These are phyloP conservation scores for Silene uniflora DNA, from an alignment of 148 eudicot species.

Conservation along the genomic window DNA sequence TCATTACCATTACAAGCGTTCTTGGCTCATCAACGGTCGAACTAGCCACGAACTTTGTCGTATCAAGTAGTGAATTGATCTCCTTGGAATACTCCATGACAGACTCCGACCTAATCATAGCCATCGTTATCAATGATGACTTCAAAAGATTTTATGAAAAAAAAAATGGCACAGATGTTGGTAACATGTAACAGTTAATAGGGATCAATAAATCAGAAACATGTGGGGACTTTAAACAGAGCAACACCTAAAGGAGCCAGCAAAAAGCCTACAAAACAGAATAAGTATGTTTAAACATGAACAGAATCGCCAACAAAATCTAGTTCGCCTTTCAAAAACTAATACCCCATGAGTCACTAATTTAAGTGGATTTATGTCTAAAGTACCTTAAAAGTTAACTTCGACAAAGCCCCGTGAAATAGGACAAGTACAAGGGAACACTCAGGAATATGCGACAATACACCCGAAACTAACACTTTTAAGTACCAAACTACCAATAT, in stretches of 20 bases:
- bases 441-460: background rate
- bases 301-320: background rate
- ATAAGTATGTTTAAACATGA: background rate
- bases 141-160: background rate
- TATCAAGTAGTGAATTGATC: slow-evolving; percentile 73
- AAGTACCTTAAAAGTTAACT: background rate
- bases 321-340: too few relatives aligned
- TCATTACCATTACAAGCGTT: slow-evolving; percentile 52
- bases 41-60: slow-evolving; percentile 38
- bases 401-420: background rate
- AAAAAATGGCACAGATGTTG: background rate
- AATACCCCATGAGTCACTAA: too few relatives aligned
- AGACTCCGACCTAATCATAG: slow-evolving; percentile 60
- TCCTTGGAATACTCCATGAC: slow-evolving; percentile 82
- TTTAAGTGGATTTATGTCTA: too few relatives aligned
- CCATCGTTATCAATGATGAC: slow-evolving; percentile 18
- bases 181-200: background rate
- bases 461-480: background rate
- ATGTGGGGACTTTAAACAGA: background rate
- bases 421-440: background rate
- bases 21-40: slow-evolving; percentile 64
- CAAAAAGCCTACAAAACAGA: slow-evolving; percentile 1
- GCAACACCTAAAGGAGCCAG: background rate
- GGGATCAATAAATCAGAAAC: background rate
- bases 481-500: too few relatives aligned